phyloP scores from a whole-genome alignment of 129 eudicot species.

The Lonicera japonica region DNA sequence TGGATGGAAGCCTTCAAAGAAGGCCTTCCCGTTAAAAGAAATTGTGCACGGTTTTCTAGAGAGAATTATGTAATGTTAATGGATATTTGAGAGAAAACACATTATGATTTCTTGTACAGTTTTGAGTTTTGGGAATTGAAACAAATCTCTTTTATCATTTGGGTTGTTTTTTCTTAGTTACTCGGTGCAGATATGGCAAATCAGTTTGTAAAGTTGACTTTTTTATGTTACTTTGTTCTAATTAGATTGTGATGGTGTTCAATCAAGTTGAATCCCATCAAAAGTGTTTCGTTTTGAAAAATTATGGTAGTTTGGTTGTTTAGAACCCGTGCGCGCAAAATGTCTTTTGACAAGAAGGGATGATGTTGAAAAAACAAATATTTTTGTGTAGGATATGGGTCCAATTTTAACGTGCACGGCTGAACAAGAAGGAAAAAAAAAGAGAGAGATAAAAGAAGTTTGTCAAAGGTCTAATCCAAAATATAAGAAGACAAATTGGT shows the following conservation, averaged over 20 bases:
- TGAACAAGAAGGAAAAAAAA: neutral
- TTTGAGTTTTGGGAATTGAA: too few relatives aligned
- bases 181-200: too few relatives aligned
- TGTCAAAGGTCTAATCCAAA: neutral
- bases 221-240: too few relatives aligned
- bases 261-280: too few relatives aligned
- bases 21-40: neutral
- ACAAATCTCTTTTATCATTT: too few relatives aligned
- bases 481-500: neutral
- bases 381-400: neutral
- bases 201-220: too few relatives aligned
- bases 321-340: neutral
- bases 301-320: neutral
- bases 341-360: neutral
- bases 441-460: too few relatives aligned
- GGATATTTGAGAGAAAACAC: neutral
- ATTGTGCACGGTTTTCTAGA: neutral
- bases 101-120: too few relatives aligned
- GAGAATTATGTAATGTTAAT: neutral
- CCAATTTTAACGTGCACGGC: conserved; percentile 1
- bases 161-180: too few relatives aligned
- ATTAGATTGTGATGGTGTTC: too few relatives aligned
- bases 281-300: neutral
- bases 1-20: neutral
- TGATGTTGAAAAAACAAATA: neutral